Percentiles rank a stretch among this genome's conserved stretches.
Conservation (phyloP, 176 grass and related monocot genomes). For the Cenchrus americanus region DNA sequence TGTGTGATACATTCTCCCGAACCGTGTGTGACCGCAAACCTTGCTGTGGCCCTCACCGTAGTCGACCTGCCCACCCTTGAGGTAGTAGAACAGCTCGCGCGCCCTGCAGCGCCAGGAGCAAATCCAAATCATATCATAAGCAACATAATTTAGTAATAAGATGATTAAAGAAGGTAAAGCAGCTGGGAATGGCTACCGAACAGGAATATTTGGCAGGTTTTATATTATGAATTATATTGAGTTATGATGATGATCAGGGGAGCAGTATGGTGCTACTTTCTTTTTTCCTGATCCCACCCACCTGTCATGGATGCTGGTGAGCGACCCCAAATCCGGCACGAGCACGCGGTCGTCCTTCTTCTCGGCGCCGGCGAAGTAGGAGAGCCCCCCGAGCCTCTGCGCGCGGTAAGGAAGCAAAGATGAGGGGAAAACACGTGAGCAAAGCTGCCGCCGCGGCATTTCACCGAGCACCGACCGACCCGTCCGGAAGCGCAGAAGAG, state of each 20-base stretch:
- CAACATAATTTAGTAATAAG: conserved; percentile 6
- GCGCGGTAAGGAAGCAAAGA: neutral
- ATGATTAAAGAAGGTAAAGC: conserved; percentile 17
- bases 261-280: neutral
- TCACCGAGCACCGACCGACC: conserved; percentile 19
- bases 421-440: neutral
- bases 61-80: conserved; percentile 94
- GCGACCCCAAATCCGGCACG: conserved; percentile 97
- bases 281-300: conserved; percentile 24
- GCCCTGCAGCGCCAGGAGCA: conserved; percentile 61
- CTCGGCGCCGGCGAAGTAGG: conserved; percentile 98
- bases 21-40: conserved; percentile 68
- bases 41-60: conserved; percentile 91
- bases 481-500: neutral
- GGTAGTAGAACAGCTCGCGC: conserved; percentile 96
- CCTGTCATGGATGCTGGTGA: conserved; percentile 98
- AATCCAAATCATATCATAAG: conserved; percentile 14
- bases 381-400: conserved; percentile 88
- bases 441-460: conserved; percentile 32
- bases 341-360: conserved; percentile 97
- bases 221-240: neutral
- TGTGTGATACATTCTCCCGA: conserved; percentile 75
- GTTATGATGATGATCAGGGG: neutral
- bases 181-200: conserved; percentile 11
- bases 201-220: neutral